Base-by-base conservation (phyloP, 352 stramenopile species). In the Globisporangium echinulatum region DNA sequence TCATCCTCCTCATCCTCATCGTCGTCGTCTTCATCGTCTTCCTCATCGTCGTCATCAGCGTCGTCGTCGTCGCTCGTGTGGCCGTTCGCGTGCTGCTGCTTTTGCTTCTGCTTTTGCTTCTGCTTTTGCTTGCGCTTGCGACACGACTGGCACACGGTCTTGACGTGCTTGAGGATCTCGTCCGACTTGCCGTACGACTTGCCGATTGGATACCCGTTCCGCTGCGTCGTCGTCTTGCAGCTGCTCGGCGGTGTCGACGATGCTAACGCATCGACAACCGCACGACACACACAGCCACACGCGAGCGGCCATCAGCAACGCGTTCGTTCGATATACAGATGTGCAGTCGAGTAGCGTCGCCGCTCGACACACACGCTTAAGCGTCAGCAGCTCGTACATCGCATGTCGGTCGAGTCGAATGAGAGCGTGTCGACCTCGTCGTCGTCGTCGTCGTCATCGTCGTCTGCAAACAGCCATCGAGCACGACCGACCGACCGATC, bases 161-260 rank as follows among this genome's bases (percentile, higher is more conserved):
- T 61, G 17, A 64, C 58, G 8, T 54, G 53, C 51, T 51, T 58
- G 49, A 61, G 58, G n/a, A 61, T 49, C 36, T 61, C 49, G 38
- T 66, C 54, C 40, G 60, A 66, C 44, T 66, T 66, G 44, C 60
- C 60, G 44, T 66, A 66, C 43, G 54, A 62, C 37, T 61, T 57
- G 37, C 59, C 59, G 8, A 53, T 56, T 40, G 48, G n/a, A 7
- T 62, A 66, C 17, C n/a, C 37, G 13, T 58, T 58, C 15, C 49
- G 49, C 10, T 54, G 48, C 7, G 50, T 11, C 42, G 61, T 61
- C 49, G 11, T 17, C 51, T 54, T 37, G 52, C 47, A 15, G 17
- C 47, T 46, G 25, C 25, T 33, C 25, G 25, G 25, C 25, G 25
- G 25, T 33, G 25, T 33, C 25, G 54, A 43, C 25, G 59, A 25